A percentile compares a stretch with the other conserved stretches of the same genome.
phyloP scores from a whole-genome alignment of 2,329 filamentous ascomycete species.

The Neoascochyta sp. region DNA sequence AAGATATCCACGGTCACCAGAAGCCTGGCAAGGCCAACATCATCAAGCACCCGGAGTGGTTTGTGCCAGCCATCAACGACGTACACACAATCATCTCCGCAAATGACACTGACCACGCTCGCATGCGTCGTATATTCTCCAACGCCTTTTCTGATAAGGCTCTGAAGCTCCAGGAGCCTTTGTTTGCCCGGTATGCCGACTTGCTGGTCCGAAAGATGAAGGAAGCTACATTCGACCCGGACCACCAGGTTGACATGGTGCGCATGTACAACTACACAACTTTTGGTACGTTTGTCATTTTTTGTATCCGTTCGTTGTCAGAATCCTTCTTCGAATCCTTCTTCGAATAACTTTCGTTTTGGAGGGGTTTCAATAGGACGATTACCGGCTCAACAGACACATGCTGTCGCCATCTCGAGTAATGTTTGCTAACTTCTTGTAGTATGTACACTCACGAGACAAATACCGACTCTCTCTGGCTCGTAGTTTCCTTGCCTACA shows the following conservation, averaged over 20 bases:
- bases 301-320: no score
- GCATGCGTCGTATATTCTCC: slow-evolving; percentile 40
- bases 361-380: no score
- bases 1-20: slow-evolving; percentile 29
- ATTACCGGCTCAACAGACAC: no score
- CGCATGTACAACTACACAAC: slow-evolving; percentile 32
- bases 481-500: neutral
- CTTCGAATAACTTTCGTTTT: no score
- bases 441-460: slow-evolving; percentile 4
- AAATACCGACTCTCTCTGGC: neutral
- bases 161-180: slow-evolving; percentile 40
- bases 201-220: slow-evolving; percentile 40
- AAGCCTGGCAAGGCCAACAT: no score
- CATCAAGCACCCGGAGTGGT: slow-evolving; percentile 20
- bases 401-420: no score
- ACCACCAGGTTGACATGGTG: slow-evolving; percentile 35
- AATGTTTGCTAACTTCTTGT: no score
- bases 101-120: slow-evolving; percentile 35
- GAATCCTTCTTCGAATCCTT: no score
- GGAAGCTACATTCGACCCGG: slow-evolving; percentile 26
- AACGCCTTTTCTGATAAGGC: slow-evolving; percentile 44
- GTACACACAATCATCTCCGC: slow-evolving; percentile 24
- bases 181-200: slow-evolving; percentile 42
- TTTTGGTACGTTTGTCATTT: no score
- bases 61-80: slow-evolving; percentile 16